Evolutionary conservation across 1,139 yeast species (phyloP), one percentile per base, ranked within the genome.

Genomic region (Fermentozyma sake): DNA sequence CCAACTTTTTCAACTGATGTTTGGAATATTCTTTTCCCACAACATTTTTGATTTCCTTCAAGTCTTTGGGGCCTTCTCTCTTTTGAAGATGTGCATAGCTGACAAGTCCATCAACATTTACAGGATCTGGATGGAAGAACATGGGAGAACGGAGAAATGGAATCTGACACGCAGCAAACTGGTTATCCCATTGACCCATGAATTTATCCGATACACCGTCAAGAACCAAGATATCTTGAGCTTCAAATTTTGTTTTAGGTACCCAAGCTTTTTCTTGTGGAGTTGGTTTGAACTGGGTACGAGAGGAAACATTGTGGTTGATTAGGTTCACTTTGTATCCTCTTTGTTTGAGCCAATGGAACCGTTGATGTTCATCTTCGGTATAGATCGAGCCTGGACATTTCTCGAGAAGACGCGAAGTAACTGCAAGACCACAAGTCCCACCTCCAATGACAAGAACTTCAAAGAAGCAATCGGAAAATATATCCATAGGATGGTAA

Each of bases 91-190:
- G 53, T 1, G 74, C 67, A 50, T 44, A 68, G n/a, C 62, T 58
- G 11, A 61, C 58, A 47, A 68, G 39, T 0, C 65, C 71, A 40
- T 68, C 74, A 14, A 68, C 47, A 41, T 63, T 66, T 3, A 50
- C 58, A 0, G 74, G 73, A 34, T 68, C 74, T 0, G 67, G 62
- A 34, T 68, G 75, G 42, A 68, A 68, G 33, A 68, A 67, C 73
- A 68, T 68, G 3, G 75, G 74, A 2, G 71, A 63, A 14, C 74
- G 39, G n/a, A 68, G 48, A 33, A 44, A 53, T 3, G 72, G 72
- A 20, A 68, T 68, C 30, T 57, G 58, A 38, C 72, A 66, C 4
- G 61, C 45, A 2, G 45, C 54, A 40, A 68, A 67, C 35, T 67
- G 73, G 20, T 50, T 52, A 31, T 65, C 57, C 74, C 73, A 68